phyloP scores from a whole-genome alignment of 2,329 filamentous ascomycete genomes.

The Fusarium nodosum region DNA sequence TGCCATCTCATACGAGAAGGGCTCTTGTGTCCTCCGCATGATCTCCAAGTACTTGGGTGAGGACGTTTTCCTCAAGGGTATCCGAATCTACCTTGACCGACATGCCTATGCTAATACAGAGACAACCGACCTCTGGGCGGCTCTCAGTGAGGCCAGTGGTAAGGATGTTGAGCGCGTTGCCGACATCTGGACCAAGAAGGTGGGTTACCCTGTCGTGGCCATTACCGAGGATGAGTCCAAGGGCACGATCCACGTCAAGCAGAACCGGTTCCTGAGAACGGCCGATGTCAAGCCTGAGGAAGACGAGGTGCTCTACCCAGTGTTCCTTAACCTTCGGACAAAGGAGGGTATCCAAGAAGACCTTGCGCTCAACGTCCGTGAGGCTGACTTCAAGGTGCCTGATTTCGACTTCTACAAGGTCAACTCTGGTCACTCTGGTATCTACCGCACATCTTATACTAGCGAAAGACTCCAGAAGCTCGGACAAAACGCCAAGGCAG shows the following conservation, averaged over 20 bases:
- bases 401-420: slow-evolving; percentile 94
- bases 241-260: slow-evolving; percentile 85
- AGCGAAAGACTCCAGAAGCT: slow-evolving; percentile 88
- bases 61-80: slow-evolving; percentile 91
- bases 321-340: slow-evolving; percentile 87
- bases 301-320: slow-evolving; percentile 87
- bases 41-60: slow-evolving; percentile 96
- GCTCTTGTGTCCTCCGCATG: slow-evolving; percentile 96
- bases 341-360: slow-evolving; percentile 86
- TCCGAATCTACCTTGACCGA: slow-evolving; percentile 91
- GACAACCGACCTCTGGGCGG: slow-evolving; percentile 91
- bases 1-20: slow-evolving; percentile 97
- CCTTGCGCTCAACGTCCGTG: slow-evolving; percentile 72
- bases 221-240: slow-evolving; percentile 76
- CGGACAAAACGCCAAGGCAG: slow-evolving; percentile 81
- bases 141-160: slow-evolving; percentile 87
- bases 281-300: slow-evolving; percentile 95
- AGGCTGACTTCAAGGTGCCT: slow-evolving; percentile 81
- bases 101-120: slow-evolving; percentile 97
- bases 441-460: slow-evolving; percentile 91
- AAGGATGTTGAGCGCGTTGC: slow-evolving; percentile 92
- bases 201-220: slow-evolving; percentile 91
- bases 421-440: slow-evolving; percentile 92
- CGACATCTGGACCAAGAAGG: slow-evolving; percentile 97
- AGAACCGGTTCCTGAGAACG: slow-evolving; percentile 94